Evolutionary conservation across 1,139 yeast genomes (phyloP), one percentile per base, ranked within the genome.

Genomic region (Suhomyces terraborum): DNA sequence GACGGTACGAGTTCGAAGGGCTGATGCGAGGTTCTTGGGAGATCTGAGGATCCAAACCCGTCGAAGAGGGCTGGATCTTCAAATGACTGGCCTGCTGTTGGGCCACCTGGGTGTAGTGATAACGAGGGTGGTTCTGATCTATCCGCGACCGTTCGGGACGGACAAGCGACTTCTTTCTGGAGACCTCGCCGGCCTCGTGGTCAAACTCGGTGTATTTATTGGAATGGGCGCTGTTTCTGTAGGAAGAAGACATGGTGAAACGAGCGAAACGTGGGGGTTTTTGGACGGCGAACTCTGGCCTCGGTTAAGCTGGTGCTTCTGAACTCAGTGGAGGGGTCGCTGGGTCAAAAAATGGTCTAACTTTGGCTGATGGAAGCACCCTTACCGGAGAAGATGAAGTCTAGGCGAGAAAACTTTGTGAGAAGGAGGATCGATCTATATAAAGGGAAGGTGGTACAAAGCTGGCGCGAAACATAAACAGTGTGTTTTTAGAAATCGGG

Each of bases 81-180:
- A 87, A 66, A 53, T 82, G 83, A 45, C 71, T 74, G 4, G 83
- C 69, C 50, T 82, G 81, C 53, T 84, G 87, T 43, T 82, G 79
- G 8, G 93, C 84, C 19, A 84, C 84, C 53, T 85, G 91, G n/a
- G 88, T 77, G 61, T 88, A 88, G 59, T 86, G 91, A 61, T 74
- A 85, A 43, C 84, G 80, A 2, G 93, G 94, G 57, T 86, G 87
- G 46, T 75, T 76, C 10, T 79, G 81, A 50, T 79, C 75, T 48
- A 85, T 67, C 42, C 89, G 69, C 36, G 84, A 80, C 49, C 96
- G 73, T 59, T 88, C 96, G 2, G 94, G 95, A 48, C 87, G 75
- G 30, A 88, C 85, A 48, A 88, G 69, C 1, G 95, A 85, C 55
- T 75, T 74, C 56, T 82, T 84, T 41, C 93, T 62, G 30, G 65